Evolutionary conservation across 2,329 filamentous ascomycete species (phyloP).

Genomic region (Dactylonectria macrodidyma): DNA sequence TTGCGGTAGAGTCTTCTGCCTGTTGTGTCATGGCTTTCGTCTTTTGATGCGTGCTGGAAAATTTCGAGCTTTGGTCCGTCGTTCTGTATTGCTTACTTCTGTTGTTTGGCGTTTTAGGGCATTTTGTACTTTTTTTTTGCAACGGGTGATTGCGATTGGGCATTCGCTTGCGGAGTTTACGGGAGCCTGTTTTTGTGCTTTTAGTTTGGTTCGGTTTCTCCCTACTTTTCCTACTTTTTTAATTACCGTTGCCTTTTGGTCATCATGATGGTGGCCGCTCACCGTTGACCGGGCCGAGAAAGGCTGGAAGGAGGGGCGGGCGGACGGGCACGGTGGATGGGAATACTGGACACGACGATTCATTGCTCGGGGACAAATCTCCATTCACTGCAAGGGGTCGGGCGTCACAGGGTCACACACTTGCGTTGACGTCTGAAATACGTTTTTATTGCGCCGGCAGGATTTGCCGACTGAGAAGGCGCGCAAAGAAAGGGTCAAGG

Average conservation of each 20-base stretch:
- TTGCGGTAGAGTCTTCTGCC: constrained; percentile 11
- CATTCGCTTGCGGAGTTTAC: constrained; percentile 44
- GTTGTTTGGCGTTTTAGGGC: constrained; percentile 46
- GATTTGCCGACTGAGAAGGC: constrained; percentile 23
- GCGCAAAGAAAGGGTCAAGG: constrained; percentile 22
- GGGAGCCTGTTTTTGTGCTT: constrained; percentile 37
- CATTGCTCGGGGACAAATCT: constrained; percentile 23
- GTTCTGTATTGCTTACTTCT: constrained; percentile 32
- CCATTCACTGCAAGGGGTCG: constrained; percentile 13
- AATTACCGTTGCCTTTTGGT: constrained; percentile 40
- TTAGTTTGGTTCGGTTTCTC: constrained; percentile 22
- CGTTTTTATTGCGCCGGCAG: constrained; percentile 21
- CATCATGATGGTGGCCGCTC: constrained; percentile 40
- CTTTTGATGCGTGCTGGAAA: constrained; percentile 39
- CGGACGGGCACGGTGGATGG: constrained; percentile 13
- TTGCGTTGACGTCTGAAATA: constrained; percentile 16
- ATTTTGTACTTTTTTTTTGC: constrained; percentile 38
- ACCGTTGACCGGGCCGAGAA: constrained; percentile 46
- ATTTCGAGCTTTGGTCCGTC: constrained; percentile 35
- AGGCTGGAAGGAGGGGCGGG: constrained; percentile 34
- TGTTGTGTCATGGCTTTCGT: constrained; percentile 28
- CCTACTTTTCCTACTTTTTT: constrained; percentile 29
- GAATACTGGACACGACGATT: constrained; percentile 25
- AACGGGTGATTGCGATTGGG: constrained; percentile 42
- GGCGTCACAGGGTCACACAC: constrained; percentile 12